Conservation (phyloP, 768 basidiomycete species). For the Pisolithus albus region DNA sequence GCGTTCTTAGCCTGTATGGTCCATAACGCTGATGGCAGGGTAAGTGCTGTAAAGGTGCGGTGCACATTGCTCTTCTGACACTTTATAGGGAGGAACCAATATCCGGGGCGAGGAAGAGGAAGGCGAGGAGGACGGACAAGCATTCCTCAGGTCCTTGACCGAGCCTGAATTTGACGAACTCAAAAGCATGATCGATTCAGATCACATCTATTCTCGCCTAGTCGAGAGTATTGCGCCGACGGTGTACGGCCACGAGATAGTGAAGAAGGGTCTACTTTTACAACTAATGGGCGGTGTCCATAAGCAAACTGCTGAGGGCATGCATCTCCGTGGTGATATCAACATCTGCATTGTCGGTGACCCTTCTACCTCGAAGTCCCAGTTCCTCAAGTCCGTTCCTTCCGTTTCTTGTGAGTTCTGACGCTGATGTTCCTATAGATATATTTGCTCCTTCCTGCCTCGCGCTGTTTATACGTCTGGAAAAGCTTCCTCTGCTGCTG, state of each 20-base stretch:
- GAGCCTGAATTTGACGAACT: constrained; percentile 94
- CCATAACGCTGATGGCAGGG: constrained; percentile 81
- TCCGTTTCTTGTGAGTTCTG: neutral
- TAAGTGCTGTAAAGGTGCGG: constrained; percentile 33
- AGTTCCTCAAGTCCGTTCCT: constrained; percentile 84
- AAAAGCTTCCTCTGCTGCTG: constrained; percentile 98
- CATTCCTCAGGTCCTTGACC: constrained; percentile 84
- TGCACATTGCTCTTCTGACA: neutral
- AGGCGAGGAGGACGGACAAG: constrained; percentile 69
- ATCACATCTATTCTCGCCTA: constrained; percentile 90
- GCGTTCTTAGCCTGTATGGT: constrained; percentile 99
- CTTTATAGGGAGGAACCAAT: constrained; percentile 67
- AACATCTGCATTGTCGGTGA: constrained; percentile 98
- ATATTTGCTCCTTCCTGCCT: constrained; percentile 95
- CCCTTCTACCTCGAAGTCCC: constrained; percentile 95
- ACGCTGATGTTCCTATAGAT: constrained; percentile 42
- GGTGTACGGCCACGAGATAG: constrained; percentile 97
- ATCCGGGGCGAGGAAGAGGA: constrained; percentile 84
- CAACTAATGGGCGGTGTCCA: constrained; percentile 99
- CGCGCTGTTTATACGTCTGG: constrained; percentile 98
- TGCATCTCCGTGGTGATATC: constrained; percentile 97
- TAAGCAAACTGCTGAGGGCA: constrained; percentile 92
- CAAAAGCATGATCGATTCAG: constrained; percentile 87
- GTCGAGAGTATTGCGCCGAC: constrained; percentile 96
- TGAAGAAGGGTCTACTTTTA: constrained; percentile 93